phyloP scores from a whole-genome alignment of 352 stramenopile genomes.

The Pythium dissimile region DNA sequence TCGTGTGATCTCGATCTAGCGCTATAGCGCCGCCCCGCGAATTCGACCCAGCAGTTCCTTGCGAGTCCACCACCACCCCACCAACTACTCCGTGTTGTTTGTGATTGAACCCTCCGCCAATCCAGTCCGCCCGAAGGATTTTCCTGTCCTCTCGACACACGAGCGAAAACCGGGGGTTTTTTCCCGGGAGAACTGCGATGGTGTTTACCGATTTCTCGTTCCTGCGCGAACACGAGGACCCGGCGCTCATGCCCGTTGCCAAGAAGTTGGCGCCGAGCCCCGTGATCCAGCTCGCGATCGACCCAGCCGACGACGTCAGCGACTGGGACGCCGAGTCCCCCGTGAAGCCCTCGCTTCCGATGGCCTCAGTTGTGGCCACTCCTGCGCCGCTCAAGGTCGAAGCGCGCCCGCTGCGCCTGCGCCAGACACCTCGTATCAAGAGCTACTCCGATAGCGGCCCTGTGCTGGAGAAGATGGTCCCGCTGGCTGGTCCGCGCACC shows the following conservation, averaged over 20 bases:
- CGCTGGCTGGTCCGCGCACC: background rate
- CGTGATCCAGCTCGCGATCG: constrained; percentile 8
- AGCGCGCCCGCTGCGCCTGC: background rate
- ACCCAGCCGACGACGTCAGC: constrained; percentile 18
- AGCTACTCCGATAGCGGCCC: constrained; percentile 60
- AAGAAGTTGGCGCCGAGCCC: constrained; percentile 15
- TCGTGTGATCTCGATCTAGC: constrained; percentile 2
- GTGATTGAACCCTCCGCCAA: too few relatives aligned
- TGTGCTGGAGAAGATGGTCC: constrained; percentile 44
- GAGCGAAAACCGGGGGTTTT: too few relatives aligned
- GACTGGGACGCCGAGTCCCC: background rate
- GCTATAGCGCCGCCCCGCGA: constrained; percentile 15
- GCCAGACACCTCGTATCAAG: constrained; percentile 36
- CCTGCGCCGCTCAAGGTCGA: background rate
- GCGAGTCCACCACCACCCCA: too few relatives aligned
- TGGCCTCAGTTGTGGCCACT: background rate
- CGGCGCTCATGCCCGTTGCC: constrained; percentile 9
- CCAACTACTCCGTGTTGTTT: too few relatives aligned
- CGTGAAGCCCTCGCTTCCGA: constrained; percentile 6
- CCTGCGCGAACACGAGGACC: constrained; percentile 17
- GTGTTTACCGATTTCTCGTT: constrained; percentile 24
- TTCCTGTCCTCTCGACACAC: background rate
- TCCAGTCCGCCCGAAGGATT: too few relatives aligned
- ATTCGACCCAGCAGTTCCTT: too few relatives aligned
- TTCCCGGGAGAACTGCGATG: constrained; percentile 1